Percentiles rank a stretch among this genome's conserved stretches.
Conservation (phyloP, 2,329 filamentous ascomycete species). For the Herpotrichia juniperi region DNA sequence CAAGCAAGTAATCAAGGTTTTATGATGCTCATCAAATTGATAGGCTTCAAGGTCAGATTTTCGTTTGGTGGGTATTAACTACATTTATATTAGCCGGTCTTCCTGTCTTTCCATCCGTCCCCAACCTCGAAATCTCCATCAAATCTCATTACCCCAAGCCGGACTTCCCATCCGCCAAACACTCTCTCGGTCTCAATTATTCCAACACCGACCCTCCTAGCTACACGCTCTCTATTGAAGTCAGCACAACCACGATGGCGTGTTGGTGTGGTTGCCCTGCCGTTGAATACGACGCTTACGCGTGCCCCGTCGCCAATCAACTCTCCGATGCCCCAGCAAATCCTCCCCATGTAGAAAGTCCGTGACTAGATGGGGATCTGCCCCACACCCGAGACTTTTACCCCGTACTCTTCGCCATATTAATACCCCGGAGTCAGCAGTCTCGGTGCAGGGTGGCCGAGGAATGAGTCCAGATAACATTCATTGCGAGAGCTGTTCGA, state of each 20-base stretch:
- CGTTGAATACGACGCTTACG: not conserved
- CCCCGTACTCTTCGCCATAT: slow-evolving; percentile 7
- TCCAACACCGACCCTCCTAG: not conserved
- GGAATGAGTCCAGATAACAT: not conserved
- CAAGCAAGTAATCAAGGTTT: no score
- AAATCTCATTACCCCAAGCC: not conserved
- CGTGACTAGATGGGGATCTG: not conserved
- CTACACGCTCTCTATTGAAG: not conserved
- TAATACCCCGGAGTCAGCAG: slow-evolving; percentile 7
- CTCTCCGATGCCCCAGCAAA: not conserved
- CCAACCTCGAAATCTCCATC: not conserved
- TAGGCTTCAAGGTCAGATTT: no score
- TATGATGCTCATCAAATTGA: no score
- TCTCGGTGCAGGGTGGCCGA: not conserved
- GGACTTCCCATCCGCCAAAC: not conserved
- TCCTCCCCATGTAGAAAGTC: not conserved
- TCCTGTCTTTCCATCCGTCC: no score
- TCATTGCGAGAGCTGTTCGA: not conserved
- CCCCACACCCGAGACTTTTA: not conserved
- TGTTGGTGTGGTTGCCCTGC: not conserved
- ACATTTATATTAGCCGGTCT: no score
- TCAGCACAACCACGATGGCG: not conserved
- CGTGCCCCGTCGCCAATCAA: not conserved
- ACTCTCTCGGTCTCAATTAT: not conserved
- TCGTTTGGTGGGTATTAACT: no score